These are phyloP conservation scores for Penicillium vulpinum DNA, from an alignment of 2,329 filamentous ascomycete genomes.

Conservation along the genomic window DNA sequence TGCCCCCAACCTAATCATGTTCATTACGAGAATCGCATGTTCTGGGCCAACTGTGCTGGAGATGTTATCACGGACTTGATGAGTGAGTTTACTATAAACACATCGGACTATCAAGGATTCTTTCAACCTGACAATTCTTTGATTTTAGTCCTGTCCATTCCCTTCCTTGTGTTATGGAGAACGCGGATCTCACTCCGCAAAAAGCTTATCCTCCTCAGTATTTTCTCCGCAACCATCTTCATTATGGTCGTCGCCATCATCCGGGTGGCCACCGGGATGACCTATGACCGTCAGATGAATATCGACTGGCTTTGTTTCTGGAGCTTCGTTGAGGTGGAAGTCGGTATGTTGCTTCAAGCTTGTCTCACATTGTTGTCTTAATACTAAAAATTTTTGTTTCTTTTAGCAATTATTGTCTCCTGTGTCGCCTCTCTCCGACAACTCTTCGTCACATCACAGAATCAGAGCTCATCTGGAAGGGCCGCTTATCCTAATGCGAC, in stretches of 20 bases:
- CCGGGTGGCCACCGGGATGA: conserved; percentile 14
- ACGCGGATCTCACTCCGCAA: conserved; percentile 12
- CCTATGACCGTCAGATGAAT: conserved; percentile 13
- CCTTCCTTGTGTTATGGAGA: conserved; percentile 18
- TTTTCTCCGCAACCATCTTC: conserved; percentile 18
- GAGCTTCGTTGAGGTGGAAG: conserved; percentile 20
- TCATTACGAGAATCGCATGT: conserved; percentile 19
- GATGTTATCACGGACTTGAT: conserved; percentile 21
- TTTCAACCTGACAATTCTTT: neutral
- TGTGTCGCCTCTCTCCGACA: conserved; percentile 19
- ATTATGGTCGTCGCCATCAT: conserved; percentile 20
- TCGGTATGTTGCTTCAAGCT: neutral
- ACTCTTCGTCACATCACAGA: conserved; percentile 14
- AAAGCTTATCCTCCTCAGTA: conserved; percentile 15
- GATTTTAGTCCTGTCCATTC: conserved; percentile 18
- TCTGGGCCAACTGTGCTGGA: conserved; percentile 15
- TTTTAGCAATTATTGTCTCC: conserved; percentile 18
- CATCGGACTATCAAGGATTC: too few relatives aligned
- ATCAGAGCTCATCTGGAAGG: neutral
- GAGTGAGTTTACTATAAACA: conserved; percentile 8
- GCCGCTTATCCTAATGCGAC: neutral
- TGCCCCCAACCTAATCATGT: conserved; percentile 12
- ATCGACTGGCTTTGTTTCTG: conserved; percentile 22
- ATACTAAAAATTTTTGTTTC: too few relatives aligned
- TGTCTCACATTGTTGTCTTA: neutral